Percentiles rank a stretch among this genome's conserved stretches.
Conservation (phyloP, 2,329 filamentous ascomycete species). For the Diaporthe citrichinensis region DNA sequence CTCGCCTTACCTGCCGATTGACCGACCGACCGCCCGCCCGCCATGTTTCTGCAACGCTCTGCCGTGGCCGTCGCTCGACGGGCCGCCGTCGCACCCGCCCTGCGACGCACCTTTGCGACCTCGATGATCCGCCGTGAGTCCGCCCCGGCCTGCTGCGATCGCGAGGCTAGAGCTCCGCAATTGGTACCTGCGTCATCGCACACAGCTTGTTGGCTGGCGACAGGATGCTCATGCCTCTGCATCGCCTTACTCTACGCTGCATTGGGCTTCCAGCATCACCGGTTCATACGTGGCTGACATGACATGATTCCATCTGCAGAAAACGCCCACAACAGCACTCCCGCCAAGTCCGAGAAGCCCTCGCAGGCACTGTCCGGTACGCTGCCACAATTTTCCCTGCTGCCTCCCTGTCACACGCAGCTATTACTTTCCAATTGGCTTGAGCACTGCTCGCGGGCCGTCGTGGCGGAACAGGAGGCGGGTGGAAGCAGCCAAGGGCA, state of each 20-base stretch:
- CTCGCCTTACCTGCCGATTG: conserved; percentile 44
- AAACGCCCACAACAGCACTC: conserved; percentile 36
- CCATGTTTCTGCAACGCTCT: conserved; percentile 77
- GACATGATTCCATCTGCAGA: conserved; percentile 28
- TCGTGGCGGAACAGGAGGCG: background rate
- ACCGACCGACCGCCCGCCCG: conserved; percentile 51
- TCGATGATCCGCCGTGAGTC: conserved; percentile 73
- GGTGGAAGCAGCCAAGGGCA: background rate
- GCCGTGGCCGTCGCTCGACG: conserved; percentile 73
- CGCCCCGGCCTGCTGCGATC: conserved; percentile 1
- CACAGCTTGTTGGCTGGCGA: background rate
- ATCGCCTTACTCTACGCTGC: background rate
- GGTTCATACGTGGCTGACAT: conserved; percentile 13
- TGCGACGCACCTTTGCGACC: conserved; percentile 72
- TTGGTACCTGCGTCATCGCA: conserved; percentile 43
- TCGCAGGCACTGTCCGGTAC: conserved; percentile 37
- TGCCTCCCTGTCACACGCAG: background rate
- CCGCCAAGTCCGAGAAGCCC: conserved; percentile 39
- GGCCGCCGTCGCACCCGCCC: conserved; percentile 65
- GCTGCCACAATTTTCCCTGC: conserved; percentile 1
- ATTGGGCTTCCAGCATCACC: background rate
- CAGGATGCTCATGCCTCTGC: background rate
- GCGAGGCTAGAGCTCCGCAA: conserved; percentile 45
- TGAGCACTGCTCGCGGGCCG: background rate
- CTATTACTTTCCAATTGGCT: background rate